Conservation (phyloP, 345 rosid genomes). For the Gossypium anomalum region DNA sequence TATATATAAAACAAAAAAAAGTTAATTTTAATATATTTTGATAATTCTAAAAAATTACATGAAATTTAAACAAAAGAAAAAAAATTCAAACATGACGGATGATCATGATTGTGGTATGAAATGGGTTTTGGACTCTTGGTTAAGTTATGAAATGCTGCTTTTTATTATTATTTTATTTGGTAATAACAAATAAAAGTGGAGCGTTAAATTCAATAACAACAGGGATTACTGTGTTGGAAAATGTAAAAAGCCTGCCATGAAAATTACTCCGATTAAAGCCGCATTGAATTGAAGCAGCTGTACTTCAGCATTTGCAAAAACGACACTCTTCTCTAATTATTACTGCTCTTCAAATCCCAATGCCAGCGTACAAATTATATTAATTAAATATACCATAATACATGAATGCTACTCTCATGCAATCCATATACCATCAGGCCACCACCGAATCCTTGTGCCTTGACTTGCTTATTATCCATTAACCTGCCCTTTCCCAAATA, state of each 20-base stretch:
- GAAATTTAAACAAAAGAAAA: too few relatives aligned
- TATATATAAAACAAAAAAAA: too few relatives aligned
- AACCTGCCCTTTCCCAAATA: neutral
- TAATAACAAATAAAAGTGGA: neutral
- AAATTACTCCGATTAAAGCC: conserved; percentile 4
- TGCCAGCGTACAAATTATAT: neutral
- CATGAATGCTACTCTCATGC: neutral
- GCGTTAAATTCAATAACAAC: neutral
- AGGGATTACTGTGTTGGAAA: conserved; percentile 11
- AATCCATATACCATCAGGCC: neutral
- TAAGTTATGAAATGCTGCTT: too few relatives aligned
- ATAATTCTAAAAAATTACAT: too few relatives aligned
- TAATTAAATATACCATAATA: neutral
- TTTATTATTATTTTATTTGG: too few relatives aligned
- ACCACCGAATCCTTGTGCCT: neutral
- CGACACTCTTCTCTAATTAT: neutral
- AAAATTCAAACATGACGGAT: too few relatives aligned
- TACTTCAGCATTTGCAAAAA: neutral
- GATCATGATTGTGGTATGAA: too few relatives aligned
- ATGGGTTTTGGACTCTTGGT: too few relatives aligned
- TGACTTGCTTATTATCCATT: neutral
- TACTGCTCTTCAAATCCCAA: conserved; percentile 9
- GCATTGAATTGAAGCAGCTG: conserved; percentile 4
- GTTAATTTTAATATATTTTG: too few relatives aligned
- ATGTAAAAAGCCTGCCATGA: neutral